Base-by-base conservation (phyloP, 768 basidiomycete genomes). In the Mycena indigotica region DNA sequence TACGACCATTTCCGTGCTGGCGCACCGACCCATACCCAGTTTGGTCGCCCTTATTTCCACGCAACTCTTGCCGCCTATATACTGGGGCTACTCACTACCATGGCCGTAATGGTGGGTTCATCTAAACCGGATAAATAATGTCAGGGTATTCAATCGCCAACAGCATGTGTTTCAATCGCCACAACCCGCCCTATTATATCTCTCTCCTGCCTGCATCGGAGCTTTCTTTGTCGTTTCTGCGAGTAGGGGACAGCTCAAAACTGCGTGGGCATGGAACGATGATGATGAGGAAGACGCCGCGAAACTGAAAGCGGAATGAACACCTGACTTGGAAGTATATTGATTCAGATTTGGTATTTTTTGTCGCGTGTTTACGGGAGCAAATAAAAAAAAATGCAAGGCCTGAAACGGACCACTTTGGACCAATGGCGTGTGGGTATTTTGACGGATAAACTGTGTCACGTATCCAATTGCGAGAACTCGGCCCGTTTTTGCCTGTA, bases 101-200 rank as follows among this genome's bases (percentile, higher is more conserved):
- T 97, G 84, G 66, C 70, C 0, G 90, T 95, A 23, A 93, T 97
- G 94, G 61, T 63, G 21, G 4, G 53, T 52, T n/a, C 15, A 32
- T 29, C 16, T 3, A 25, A 21, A 4, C 19, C 57, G 23, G 49
- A 38, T 46, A 41, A 26, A 32, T 28, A 4, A 8, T 4, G 3
- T 45, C 40, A 48, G 19, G 32, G 24, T 29, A 28, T 25, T n/a
- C 48, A 49, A 49, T 44, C 52, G 21, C 23, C 30, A 15, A 26
- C 21, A 63, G 61, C 91, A 96, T 67, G 67, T 73, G 38, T 87
- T 85, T 64, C 76, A 78, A 28, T 80, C 78, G 5, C 93, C 91
- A 3, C 96, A 99, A 65, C 96, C 96, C 1, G 96, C 96, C 2
- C 73, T 99, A 53, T 76, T 99, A 44, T 99, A 98, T 73, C 81